Evolutionary conservation across 2,329 filamentous ascomycete genomes (phyloP), one percentile per base, ranked within the genome.

Genomic region (Cytospora schulzeri): DNA sequence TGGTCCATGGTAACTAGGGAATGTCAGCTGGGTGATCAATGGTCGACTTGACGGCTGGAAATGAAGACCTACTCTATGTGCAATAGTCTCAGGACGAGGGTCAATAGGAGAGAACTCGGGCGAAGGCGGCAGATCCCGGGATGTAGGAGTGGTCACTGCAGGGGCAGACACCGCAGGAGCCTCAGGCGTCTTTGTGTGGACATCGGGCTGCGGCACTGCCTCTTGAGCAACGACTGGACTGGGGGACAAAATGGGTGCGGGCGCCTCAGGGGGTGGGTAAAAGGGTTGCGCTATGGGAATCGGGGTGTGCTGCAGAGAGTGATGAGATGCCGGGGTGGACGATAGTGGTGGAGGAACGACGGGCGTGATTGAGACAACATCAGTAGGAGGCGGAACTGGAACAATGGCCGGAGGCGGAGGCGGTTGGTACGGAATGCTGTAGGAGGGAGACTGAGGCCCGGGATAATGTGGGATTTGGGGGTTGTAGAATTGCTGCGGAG

Each of bases 341-440:
- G 52, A 52, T 31, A 56, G 52, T 19, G 60, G 52, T 56, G 60
- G 60, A 62, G 60, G 60, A 28, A 62, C 52, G 29, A 50, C 52
- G 28, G 60, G 60, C 6, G 60, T 38, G 28, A 62, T 56, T 22
- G 60, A 35, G 19, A 62, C 52, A 45, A 56, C 41, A 28, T 62
- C 60, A 28, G 60, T 35, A 57, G 60, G 55, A 57, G 60, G 55
- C 15, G 54, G 60, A 54, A 62, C 60, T 28, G 60, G 24, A 24
- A 54, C 60, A 22, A 62, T 62, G 59, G 41, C 68, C 57, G 55
- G 70, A 67, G 41, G 73, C 67, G 41, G 73, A 67, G 38, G 73
- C 67, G 41, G 73, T 65, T 87, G 82, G 77, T 87, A 82, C 67
- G 88, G 78, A 63, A 86, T 81, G 61, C 84, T 80, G 74, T 85